A percentile compares a stretch with the other conserved stretches of the same genome.
phyloP scores from a whole-genome alignment of 2,329 filamentous ascomycete species.

The Aspergillus sp. region DNA sequence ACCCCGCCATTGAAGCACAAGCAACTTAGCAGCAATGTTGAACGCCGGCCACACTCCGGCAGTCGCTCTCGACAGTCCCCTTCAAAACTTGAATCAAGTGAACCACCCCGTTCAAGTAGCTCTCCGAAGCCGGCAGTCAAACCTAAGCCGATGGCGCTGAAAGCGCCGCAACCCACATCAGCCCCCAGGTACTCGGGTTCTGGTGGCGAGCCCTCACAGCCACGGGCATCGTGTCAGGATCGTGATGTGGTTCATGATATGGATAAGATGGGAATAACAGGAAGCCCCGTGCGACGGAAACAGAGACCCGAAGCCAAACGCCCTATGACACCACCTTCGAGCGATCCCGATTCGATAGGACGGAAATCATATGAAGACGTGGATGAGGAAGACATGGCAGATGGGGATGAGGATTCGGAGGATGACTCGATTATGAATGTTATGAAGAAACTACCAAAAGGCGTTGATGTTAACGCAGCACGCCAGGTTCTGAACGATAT shows the following conservation, averaged over 20 bases:
- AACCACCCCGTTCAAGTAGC: constrained; percentile 21
- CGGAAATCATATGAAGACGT: constrained; percentile 49
- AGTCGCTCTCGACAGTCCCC: constrained; percentile 12
- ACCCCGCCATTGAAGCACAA: constrained; percentile 3
- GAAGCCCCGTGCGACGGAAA: constrained; percentile 24
- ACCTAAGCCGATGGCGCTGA: constrained; percentile 38
- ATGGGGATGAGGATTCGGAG: constrained; percentile 33
- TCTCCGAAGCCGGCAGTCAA: constrained; percentile 34
- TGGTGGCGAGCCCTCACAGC: constrained; percentile 22
- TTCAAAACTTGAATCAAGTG: constrained; percentile 22
- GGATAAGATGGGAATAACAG: constrained; percentile 24
- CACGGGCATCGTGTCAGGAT: constrained; percentile 19
- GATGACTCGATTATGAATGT: constrained; percentile 63
- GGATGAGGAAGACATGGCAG: constrained; percentile 45
- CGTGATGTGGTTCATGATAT: constrained; percentile 28
- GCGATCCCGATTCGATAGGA: constrained; percentile 42
- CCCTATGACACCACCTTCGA: constrained; percentile 48
- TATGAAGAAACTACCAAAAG: constrained; percentile 75
- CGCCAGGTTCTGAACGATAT: constrained; percentile 96
- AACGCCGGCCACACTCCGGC: constrained; percentile 4
- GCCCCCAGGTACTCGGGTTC: constrained; percentile 13
- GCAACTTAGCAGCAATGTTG: constrained; percentile 2
- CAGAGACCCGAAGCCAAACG: constrained; percentile 40
- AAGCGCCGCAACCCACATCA: constrained; percentile 21
- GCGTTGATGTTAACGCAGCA: constrained; percentile 78